Percentiles rank a stretch among this genome's conserved stretches.
These are phyloP conservation scores for Triticum monococcum DNA, from an alignment of 176 grass and related monocot genomes.

Conservation along the genomic window DNA sequence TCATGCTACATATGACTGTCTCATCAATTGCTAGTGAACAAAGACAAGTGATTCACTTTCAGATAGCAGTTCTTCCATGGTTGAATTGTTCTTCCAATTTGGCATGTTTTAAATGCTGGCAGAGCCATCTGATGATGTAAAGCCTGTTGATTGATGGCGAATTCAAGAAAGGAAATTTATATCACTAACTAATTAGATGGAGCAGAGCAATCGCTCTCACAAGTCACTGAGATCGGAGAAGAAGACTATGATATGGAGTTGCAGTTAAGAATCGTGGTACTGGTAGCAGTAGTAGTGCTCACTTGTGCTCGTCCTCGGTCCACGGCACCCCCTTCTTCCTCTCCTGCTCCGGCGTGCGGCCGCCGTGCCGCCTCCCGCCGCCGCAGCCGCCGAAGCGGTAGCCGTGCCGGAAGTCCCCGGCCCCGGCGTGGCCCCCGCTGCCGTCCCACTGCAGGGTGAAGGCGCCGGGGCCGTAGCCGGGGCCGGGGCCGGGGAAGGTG, in stretches of 20 bases:
- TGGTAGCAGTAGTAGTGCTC: not conserved
- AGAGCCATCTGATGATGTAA: slow-evolving; percentile 27
- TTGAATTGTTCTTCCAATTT: not conserved
- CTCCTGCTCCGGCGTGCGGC: slow-evolving; percentile 70
- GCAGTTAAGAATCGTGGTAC: too few relatives aligned
- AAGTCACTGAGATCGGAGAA: not conserved
- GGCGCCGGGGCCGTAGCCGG: not conserved
- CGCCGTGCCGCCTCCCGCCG: slow-evolving; percentile 49
- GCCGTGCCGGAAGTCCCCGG: slow-evolving; percentile 42
- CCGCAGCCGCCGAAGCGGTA: slow-evolving; percentile 29
- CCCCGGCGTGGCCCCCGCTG: slow-evolving; percentile 1
- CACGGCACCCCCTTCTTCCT: slow-evolving; percentile 96
- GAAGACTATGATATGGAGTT: not conserved
- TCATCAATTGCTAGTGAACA: slow-evolving; percentile 13
- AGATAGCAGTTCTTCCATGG: not conserved
- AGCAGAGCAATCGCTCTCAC: slow-evolving; percentile 44
- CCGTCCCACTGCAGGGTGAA: slow-evolving; percentile 74
- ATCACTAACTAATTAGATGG: not conserved
- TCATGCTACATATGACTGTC: slow-evolving; percentile 34
- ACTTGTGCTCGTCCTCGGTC: slow-evolving; percentile 95
- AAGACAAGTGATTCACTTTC: not conserved
- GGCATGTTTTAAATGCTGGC: not conserved
- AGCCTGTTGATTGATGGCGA: slow-evolving; percentile 10
- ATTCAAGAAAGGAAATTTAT: slow-evolving; percentile 26
- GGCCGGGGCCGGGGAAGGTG: slow-evolving; percentile 33